Base-by-base conservation (phyloP, 2,329 filamentous ascomycete genomes). In the Fusarium duplospermum region DNA sequence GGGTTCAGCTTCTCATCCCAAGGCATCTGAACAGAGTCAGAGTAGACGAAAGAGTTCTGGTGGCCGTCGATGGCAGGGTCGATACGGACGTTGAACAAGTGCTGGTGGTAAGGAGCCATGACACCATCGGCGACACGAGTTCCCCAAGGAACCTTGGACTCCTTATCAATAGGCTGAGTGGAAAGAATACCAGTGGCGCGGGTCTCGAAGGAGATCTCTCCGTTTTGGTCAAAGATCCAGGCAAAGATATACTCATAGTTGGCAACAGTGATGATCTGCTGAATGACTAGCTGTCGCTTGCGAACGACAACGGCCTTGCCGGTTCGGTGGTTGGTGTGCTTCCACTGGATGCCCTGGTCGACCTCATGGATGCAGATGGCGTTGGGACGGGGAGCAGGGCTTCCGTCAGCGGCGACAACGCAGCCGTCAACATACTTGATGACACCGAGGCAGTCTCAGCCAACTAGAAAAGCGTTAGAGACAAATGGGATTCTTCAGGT, bases 31-130 rank as follows among this genome's bases (percentile, higher is more conserved):
- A 63, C 59, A 7, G 70, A 67, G 10, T 61, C 20, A 3, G 56
- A 58, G 22, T 58, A 58, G 56, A 58, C 56, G 6, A 75, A n/a
- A 20, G 66, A 71, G 38, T 72, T 75, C 13, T 91, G 91, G 7
- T 81, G 82, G 4, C 89, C 89, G 74, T 91, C 89, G 56, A 92
- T 83, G 27, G 87, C 87, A 0, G 89, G 89, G 74, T 92, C 90
- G 31, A 92, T 87, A 4, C 90, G 86, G 52, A 89, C 78, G 16
- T 84, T 86, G 78, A 93, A 92, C 62, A 92, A 84, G 81, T 92
- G 90, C 76, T 93, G 91, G 73, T 92, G 90, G 78, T 92, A 90
- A 42, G 89, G 88, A 0, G 90, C 90, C 9, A 92, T 81, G 0
- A 89, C 88, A 3, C 90, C 89, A 0, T 87, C 86, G 3, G 85